phyloP scores from a whole-genome alignment of 2,329 filamentous ascomycete genomes.

The Volutella citrinella region DNA sequence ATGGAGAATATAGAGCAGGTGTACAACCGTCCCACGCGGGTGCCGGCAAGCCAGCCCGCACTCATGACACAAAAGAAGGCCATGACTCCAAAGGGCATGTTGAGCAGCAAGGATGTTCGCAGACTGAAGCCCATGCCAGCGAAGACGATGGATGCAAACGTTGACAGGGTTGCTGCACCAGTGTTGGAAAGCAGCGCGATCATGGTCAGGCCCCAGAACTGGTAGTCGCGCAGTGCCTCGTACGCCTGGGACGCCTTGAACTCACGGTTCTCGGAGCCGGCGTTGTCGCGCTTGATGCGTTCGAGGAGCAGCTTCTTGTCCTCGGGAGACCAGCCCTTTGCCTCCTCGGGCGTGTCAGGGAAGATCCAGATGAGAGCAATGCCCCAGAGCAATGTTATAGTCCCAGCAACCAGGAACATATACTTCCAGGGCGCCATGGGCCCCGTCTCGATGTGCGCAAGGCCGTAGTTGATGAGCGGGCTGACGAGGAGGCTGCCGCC shows the following conservation, averaged over 20 bases:
- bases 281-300: neutral
- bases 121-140: neutral
- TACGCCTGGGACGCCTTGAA: neutral
- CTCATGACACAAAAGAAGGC: neutral
- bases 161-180: neutral
- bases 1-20: neutral
- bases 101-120: neutral
- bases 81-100: neutral
- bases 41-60: too few species aligned
- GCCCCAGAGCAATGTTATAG: neutral
- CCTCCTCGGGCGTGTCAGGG: neutral
- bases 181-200: neutral
- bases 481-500: neutral
- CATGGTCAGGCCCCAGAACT: neutral
- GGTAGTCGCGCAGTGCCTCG: neutral
- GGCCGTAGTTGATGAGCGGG: neutral
- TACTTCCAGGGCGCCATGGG: neutral
- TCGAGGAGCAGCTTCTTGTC: neutral
- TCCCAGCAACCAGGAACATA: neutral
- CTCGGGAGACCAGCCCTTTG: neutral
- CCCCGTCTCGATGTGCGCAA: neutral
- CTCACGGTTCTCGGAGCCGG: neutral
- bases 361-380: neutral
- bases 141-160: neutral
- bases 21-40: neutral